Conservation (phyloP, 257 asterid species). For the Gynochthodes officinalis region DNA sequence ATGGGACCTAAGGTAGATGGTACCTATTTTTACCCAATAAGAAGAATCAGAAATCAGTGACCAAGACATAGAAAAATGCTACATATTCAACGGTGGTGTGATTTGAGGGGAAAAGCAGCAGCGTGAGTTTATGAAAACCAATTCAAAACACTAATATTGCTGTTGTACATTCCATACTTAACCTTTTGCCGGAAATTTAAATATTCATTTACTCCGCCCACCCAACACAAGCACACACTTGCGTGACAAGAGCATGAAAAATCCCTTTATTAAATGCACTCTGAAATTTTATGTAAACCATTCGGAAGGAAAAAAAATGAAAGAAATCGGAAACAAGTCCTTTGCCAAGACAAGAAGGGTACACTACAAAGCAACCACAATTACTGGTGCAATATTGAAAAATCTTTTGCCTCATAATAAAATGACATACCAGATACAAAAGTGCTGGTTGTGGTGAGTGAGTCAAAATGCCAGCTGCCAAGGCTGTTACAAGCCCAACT, state of each 20-base stretch:
- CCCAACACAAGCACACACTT: too few species aligned
- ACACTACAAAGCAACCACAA: not conserved
- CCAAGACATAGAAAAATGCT: not conserved
- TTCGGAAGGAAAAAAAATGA: not conserved
- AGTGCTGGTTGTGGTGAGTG: slow-evolving; percentile 97
- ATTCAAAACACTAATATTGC: not conserved
- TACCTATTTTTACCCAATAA: slow-evolving; percentile 45
- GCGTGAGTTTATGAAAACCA: not conserved
- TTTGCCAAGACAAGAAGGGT: not conserved
- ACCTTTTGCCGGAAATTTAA: not conserved
- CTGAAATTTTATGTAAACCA: not conserved
- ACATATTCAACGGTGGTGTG: not conserved
- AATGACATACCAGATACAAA: slow-evolving; percentile 63
- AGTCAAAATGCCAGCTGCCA: slow-evolving; percentile 88
- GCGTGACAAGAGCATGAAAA: not conserved
- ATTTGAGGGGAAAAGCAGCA: not conserved
- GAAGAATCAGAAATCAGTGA: not conserved
- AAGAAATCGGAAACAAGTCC: not conserved
- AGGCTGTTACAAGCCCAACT: slow-evolving; percentile 74
- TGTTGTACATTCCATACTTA: not conserved
- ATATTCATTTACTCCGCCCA: too few species aligned
- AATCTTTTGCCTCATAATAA: not conserved
- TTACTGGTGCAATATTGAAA: not conserved
- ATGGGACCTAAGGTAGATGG: slow-evolving; percentile 91
- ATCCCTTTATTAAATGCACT: not conserved